Conservation (phyloP, 441 rosid species). For the Erysimum pusillum region DNA sequence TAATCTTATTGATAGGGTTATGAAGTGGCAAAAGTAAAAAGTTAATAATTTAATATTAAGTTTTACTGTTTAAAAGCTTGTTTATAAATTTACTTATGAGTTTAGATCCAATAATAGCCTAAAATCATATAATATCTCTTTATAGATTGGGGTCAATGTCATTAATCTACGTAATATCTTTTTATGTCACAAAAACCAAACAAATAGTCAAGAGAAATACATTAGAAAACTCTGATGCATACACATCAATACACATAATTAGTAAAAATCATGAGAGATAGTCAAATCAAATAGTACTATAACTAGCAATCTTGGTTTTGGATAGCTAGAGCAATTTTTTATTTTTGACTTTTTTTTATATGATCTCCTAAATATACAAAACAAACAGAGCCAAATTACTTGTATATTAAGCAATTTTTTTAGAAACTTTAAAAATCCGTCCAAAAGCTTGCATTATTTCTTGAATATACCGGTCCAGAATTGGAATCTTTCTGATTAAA, state of each 20-base stretch:
- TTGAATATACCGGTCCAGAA: slow-evolving; percentile 22
- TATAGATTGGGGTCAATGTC: slow-evolving; percentile 35
- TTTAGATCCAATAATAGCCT: slow-evolving; percentile 36
- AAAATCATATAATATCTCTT: not conserved
- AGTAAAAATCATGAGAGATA: slow-evolving; percentile 37
- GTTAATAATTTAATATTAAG: slow-evolving; percentile 17
- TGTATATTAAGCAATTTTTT: slow-evolving; percentile 1
- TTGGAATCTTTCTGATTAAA: slow-evolving; percentile 24
- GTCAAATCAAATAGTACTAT: slow-evolving; percentile 47
- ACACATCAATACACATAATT: slow-evolving; percentile 33
- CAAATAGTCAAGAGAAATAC: slow-evolving; percentile 29
- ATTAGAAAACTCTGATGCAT: slow-evolving; percentile 23
- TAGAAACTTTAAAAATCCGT: slow-evolving; percentile 4
- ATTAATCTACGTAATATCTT: slow-evolving; percentile 10
- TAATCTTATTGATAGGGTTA: no score
- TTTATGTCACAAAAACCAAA: slow-evolving; percentile 20
- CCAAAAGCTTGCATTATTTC: slow-evolving; percentile 26
- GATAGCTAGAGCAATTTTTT: slow-evolving; percentile 22
- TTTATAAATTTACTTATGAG: slow-evolving; percentile 20
- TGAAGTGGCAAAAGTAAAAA: slow-evolving; percentile 27
- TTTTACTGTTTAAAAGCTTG: not conserved
- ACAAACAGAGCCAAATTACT: slow-evolving; percentile 28
- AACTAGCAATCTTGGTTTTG: slow-evolving; percentile 30
- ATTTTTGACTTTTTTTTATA: slow-evolving; percentile 29
- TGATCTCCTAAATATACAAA: slow-evolving; percentile 26